Conservation (phyloP, 768 basidiomycete species). For the Pisolithus marmoratus region DNA sequence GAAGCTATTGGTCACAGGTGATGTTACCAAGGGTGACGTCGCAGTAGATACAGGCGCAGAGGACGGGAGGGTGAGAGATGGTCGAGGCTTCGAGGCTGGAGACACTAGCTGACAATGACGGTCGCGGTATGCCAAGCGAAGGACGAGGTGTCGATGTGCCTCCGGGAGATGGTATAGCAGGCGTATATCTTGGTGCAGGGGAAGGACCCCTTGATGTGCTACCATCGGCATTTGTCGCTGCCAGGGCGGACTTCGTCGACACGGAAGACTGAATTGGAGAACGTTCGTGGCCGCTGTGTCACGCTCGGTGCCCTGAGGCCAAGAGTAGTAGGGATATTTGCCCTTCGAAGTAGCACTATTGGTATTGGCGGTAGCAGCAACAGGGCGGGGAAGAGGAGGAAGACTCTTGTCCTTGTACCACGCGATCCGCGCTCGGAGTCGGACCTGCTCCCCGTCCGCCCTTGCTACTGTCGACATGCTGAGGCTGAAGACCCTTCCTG, state of each 20-base stretch:
- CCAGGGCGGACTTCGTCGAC: slow-evolving; percentile 15
- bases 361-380: not conserved
- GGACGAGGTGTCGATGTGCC: slow-evolving; percentile 16
- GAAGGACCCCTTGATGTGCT: slow-evolving; percentile 10
- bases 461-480: not conserved
- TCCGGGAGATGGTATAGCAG: not conserved
- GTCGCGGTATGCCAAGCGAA: slow-evolving; percentile 22
- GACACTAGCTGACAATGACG: not conserved
- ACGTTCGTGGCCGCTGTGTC: slow-evolving; percentile 29
- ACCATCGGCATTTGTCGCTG: not conserved
- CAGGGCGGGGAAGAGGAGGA: slow-evolving; percentile 24
- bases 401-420: slow-evolving; percentile 26
- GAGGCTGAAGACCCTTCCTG: slow-evolving; percentile 7
- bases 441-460: not conserved
- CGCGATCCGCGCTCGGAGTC: slow-evolving; percentile 8
- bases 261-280: slow-evolving; percentile 26
- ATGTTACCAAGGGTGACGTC: not conserved
- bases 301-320: slow-evolving; percentile 8
- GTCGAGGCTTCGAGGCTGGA: not conserved
- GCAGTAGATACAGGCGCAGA: slow-evolving; percentile 4
- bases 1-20: not conserved
- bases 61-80: not conserved
- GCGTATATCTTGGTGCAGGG: slow-evolving; percentile 1
- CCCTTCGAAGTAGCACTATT: not conserved
- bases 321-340: slow-evolving; percentile 18